These are phyloP conservation scores for Sordariomycetes sp. DNA, from an alignment of 2,329 filamentous ascomycete species.

Conservation along the genomic window DNA sequence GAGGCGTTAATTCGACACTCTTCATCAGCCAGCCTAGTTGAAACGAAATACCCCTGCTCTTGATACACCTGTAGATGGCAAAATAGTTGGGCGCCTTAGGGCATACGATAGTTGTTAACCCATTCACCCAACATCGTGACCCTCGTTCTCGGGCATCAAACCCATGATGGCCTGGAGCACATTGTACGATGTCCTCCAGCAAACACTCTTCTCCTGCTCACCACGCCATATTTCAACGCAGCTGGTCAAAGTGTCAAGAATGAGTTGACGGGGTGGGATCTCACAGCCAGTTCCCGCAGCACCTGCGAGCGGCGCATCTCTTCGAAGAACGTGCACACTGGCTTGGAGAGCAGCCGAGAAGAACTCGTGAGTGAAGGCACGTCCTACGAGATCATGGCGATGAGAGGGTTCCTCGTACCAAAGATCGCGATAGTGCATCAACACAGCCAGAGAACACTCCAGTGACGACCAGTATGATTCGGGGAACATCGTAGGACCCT, in stretches of 20 bases:
- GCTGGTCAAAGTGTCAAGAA: conserved; percentile 20
- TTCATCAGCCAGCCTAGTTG: too few relatives aligned
- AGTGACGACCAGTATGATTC: conserved; percentile 26
- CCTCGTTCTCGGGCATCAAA: conserved; percentile 12
- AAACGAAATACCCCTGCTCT: too few relatives aligned
- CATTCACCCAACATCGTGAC: conserved; percentile 2
- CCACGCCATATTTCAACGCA: conserved; percentile 25
- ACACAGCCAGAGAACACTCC: conserved; percentile 23
- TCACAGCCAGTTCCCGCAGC: conserved; percentile 14
- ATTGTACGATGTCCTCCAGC: conserved; percentile 22
- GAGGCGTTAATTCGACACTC: too few relatives aligned
- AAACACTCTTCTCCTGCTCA: conserved; percentile 23
- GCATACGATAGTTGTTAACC: too few relatives aligned
- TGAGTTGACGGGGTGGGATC: conserved; percentile 23
- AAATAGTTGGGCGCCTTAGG: too few relatives aligned
- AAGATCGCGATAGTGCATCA: conserved; percentile 24
- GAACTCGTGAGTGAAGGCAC: conserved; percentile 24
- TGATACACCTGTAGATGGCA: too few relatives aligned
- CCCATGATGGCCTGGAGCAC: conserved; percentile 16
- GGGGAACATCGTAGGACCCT: conserved; percentile 20
- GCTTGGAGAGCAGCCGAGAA: conserved; percentile 24
- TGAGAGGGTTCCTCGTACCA: conserved; percentile 16
- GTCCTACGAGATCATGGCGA: conserved; percentile 19
- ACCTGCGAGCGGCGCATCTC: conserved; percentile 21
- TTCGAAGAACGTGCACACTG: conserved; percentile 21